phyloP scores from a whole-genome alignment of 2,329 filamentous ascomycete genomes.

The Cryphonectria parasitica region DNA sequence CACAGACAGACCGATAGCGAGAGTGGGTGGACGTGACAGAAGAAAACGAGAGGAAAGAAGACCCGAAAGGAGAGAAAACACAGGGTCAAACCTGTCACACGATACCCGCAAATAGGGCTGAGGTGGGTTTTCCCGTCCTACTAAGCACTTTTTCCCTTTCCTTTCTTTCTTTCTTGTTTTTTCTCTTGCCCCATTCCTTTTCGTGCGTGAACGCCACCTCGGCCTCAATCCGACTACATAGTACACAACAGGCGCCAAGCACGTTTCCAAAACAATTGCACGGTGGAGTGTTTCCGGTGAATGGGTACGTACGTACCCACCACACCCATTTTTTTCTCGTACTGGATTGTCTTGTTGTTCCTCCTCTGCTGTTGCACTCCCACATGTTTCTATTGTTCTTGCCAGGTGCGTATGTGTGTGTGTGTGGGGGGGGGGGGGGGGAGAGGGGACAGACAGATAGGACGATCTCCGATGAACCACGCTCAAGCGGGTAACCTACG shows the following conservation, averaged over 20 bases:
- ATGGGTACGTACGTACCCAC: background rate
- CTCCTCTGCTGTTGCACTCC: background rate
- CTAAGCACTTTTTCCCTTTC: background rate
- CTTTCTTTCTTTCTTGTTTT: background rate
- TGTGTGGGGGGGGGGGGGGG: too few species aligned
- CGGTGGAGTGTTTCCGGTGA: background rate
- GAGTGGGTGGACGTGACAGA: too few species aligned
- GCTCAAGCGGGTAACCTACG: background rate
- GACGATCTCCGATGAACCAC: background rate
- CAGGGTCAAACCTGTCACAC: background rate
- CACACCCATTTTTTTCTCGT: background rate
- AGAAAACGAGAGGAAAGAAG: background rate
- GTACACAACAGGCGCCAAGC: background rate
- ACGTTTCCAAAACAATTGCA: background rate
- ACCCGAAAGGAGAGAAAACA: background rate
- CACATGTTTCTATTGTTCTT: background rate
- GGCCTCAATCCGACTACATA: background rate
- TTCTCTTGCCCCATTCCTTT: too few species aligned
- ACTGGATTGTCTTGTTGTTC: background rate
- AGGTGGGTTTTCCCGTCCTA: background rate
- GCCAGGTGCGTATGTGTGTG: background rate
- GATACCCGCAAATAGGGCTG: background rate
- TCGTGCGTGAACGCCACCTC: background rate
- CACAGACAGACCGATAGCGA: too few species aligned
- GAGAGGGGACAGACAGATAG: background rate